Evolutionary conservation across 768 basidiomycete species (phyloP).

Genomic region (Pulveroboletus sp.): DNA sequence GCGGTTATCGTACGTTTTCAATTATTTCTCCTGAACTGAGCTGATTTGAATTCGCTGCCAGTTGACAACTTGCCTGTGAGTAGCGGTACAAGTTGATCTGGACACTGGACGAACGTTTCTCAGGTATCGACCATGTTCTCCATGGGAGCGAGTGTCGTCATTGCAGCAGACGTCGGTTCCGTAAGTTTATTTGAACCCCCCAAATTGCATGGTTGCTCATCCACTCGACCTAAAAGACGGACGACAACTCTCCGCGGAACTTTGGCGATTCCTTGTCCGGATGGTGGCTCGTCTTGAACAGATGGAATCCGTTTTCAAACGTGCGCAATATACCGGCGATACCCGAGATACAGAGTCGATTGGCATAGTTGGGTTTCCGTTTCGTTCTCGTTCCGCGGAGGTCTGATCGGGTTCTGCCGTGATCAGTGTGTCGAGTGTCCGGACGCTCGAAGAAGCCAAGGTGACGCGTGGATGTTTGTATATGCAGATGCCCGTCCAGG

Average conservation of each 20-base stretch:
- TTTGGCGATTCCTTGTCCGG: constrained; percentile 96
- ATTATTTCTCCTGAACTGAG: constrained; percentile 5
- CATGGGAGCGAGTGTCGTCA: constrained; percentile 85
- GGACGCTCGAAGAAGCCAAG: constrained; percentile 95
- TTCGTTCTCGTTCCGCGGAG: neutral
- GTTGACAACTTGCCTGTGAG: constrained; percentile 87
- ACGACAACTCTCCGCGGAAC: constrained; percentile 92
- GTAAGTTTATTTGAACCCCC: constrained; percentile 45
- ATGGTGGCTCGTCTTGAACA: constrained; percentile 91
- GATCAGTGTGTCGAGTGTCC: constrained; percentile 88
- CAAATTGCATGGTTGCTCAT: neutral
- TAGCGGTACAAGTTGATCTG: neutral
- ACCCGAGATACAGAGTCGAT: constrained; percentile 89
- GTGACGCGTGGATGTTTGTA: constrained; percentile 85
- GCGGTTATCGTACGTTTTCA: constrained; percentile 71
- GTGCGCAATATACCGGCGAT: constrained; percentile 79
- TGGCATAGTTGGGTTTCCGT: constrained; percentile 77
- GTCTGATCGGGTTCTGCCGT: neutral
- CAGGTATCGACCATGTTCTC: constrained; percentile 90
- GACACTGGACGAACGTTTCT: neutral
- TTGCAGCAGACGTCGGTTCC: constrained; percentile 91
- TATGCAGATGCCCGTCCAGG: constrained; percentile 92
- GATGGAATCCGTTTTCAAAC: constrained; percentile 89
- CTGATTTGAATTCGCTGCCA: constrained; percentile 26
- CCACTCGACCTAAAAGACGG: constrained; percentile 48